Percentiles rank a stretch among this genome's conserved stretches.
Evolutionary conservation across 108 stramenopile genomes (phyloP).

Genomic region (Cylindrotheca closterium): DNA sequence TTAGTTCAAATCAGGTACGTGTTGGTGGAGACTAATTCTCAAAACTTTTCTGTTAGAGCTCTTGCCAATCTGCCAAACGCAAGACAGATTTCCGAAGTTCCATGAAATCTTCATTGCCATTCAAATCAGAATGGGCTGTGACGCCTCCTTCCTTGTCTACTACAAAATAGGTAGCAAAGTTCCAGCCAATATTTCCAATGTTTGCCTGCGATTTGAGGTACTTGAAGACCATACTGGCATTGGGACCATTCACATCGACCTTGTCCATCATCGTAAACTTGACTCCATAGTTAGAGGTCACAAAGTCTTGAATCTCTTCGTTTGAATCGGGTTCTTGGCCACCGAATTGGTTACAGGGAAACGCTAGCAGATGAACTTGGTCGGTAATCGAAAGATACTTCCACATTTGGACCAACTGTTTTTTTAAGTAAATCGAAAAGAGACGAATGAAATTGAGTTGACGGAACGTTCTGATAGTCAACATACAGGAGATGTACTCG

Average conservation of each 20-base stretch:
- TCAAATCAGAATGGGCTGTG: conserved; percentile 55
- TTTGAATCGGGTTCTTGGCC: conserved; percentile 72
- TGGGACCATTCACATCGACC: conserved; percentile 77
- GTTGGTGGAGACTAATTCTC: no score
- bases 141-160: conserved; percentile 54
- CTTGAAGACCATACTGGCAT: conserved; percentile 63
- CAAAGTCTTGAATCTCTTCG: conserved; percentile 62
- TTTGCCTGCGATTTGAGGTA: conserved; percentile 71
- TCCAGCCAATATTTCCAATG: conserved; percentile 60
- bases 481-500: background rate
- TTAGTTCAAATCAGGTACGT: no score
- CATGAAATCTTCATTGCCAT: no score
- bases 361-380: conserved; percentile 48
- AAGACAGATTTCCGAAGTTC: conserved; percentile 37
- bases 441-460: background rate
- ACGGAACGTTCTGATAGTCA: background rate
- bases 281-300: conserved; percentile 59
- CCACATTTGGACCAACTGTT: conserved; percentile 48
- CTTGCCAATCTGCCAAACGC: conserved; percentile 7
- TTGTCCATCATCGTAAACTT: conserved; percentile 89
- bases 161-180: conserved; percentile 81
- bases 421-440: background rate
- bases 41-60: conserved; percentile 15
- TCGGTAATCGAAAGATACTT: conserved; percentile 20
- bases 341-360: conserved; percentile 91